These are phyloP conservation scores for Botrytis aclada DNA, from an alignment of 2,329 filamentous ascomycete genomes.

Conservation along the genomic window DNA sequence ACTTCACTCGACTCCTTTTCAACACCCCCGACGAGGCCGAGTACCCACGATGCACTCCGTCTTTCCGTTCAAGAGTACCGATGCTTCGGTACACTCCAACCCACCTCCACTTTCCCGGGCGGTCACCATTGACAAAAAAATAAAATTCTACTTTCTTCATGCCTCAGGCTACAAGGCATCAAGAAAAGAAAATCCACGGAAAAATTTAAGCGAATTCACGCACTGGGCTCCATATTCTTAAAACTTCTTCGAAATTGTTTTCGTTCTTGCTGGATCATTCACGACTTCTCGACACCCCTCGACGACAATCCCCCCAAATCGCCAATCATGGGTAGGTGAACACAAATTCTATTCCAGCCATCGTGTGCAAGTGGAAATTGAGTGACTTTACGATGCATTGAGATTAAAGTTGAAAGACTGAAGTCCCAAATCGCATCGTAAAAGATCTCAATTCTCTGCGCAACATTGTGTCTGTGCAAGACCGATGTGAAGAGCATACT, in stretches of 20 bases:
- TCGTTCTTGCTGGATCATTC: slow-evolving; percentile 8
- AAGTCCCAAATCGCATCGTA: slow-evolving; percentile 19
- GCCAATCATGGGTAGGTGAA: slow-evolving; percentile 41
- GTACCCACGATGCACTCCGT: neutral
- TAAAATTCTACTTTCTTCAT: neutral
- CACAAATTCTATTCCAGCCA: slow-evolving; percentile 36
- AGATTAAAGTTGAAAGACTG: slow-evolving; percentile 25
- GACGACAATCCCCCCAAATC: slow-evolving; percentile 29
- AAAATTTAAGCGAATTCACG: slow-evolving; percentile 20
- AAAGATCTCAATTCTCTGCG: slow-evolving; percentile 34
- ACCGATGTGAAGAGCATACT: slow-evolving; percentile 57
- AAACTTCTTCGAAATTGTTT: slow-evolving; percentile 21
- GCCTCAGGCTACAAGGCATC: neutral
- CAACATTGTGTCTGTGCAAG: slow-evolving; percentile 37
- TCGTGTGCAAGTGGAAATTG: slow-evolving; percentile 39
- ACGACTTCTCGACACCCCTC: slow-evolving; percentile 20
- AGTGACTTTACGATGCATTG: slow-evolving; percentile 26
- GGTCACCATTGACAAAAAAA: neutral
- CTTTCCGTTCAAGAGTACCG: neutral
- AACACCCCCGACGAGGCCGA: neutral
- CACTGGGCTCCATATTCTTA: slow-evolving; percentile 15
- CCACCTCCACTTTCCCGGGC: neutral
- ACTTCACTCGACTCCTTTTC: neutral
- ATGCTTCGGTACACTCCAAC: slow-evolving; percentile 5
- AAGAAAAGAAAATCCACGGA: neutral